Conservation (phyloP, 2,329 filamentous ascomycete genomes). For the Colletotrichum cordylinicola region DNA sequence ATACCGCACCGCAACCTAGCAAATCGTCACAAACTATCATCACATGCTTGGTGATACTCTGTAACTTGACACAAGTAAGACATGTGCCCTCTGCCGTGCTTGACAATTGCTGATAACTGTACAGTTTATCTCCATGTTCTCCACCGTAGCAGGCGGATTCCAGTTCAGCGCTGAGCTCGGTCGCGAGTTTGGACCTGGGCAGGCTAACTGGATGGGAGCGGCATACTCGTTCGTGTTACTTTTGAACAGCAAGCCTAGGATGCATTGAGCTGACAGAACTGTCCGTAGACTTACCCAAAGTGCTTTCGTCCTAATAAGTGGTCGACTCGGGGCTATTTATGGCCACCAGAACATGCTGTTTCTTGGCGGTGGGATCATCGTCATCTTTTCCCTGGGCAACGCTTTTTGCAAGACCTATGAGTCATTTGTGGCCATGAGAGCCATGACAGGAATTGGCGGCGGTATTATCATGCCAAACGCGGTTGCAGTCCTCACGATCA, state of each 20-base stretch:
- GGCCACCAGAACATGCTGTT: background rate
- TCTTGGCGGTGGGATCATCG: background rate
- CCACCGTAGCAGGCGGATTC: background rate
- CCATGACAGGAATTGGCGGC: constrained; percentile 44
- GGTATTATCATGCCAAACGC: constrained; percentile 58
- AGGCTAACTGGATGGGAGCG: background rate
- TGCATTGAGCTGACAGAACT: background rate
- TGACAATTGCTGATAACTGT: background rate
- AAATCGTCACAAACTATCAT: background rate
- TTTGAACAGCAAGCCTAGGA: rapidly evolving
- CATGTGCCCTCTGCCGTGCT: background rate
- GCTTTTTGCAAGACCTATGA: background rate
- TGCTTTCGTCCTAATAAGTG: background rate
- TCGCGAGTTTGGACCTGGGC: background rate
- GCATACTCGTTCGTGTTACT: background rate
- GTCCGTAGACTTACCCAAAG: background rate
- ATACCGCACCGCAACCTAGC: background rate
- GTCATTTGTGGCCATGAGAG: background rate
- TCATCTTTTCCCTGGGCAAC: background rate
- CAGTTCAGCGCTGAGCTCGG: background rate
- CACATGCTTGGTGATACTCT: background rate
- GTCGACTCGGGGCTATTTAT: background rate
- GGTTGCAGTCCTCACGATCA: constrained; percentile 53
- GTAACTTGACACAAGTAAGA: background rate
- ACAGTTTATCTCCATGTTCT: background rate